Conservation (phyloP, 768 basidiomycete genomes). For the Lentinula lateritia region DNA sequence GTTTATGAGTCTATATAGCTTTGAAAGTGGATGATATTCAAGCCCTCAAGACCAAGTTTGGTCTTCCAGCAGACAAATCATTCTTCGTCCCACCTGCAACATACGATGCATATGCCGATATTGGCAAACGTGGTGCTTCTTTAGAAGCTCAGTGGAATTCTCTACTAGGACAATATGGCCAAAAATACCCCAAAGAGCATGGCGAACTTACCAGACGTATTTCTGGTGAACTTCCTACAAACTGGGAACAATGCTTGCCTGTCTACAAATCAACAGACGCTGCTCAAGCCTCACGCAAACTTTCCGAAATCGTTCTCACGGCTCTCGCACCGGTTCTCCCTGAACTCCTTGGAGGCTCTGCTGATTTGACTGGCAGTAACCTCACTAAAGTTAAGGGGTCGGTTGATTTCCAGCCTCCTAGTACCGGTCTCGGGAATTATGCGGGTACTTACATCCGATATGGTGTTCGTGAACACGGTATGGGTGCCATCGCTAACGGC, state of each 20-base stretch:
- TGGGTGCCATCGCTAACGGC: conserved; percentile 95
- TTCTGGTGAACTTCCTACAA: conserved; percentile 72
- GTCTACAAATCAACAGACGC: conserved; percentile 79
- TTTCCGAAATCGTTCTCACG: conserved; percentile 85
- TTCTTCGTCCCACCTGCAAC: conserved; percentile 77
- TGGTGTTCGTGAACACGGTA: conserved; percentile 96
- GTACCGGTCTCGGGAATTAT: conserved; percentile 79
- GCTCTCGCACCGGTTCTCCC: conserved; percentile 71
- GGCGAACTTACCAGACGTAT: conserved; percentile 85
- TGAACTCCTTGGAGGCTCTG: conserved; percentile 85
- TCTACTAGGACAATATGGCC: conserved; percentile 59
- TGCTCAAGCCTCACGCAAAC: conserved; percentile 88
- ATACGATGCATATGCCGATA: conserved; percentile 60
- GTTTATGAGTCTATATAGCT: conserved; percentile 39
- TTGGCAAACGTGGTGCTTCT: conserved; percentile 68
- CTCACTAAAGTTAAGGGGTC: conserved; percentile 80
- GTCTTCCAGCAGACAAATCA: conserved; percentile 69
- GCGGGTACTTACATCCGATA: conserved; percentile 89
- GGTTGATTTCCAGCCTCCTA: conserved; percentile 90
- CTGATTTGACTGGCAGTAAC: conserved; percentile 90
- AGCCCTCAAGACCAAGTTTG: conserved; percentile 77
- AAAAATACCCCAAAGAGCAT: conserved; percentile 80
- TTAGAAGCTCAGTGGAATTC: conserved; percentile 72
- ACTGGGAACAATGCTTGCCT: conserved; percentile 84
- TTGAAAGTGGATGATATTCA: conserved; percentile 90